phyloP scores from a whole-genome alignment of 2,329 filamentous ascomycete genomes.

The Curvularia hawaiiensis region DNA sequence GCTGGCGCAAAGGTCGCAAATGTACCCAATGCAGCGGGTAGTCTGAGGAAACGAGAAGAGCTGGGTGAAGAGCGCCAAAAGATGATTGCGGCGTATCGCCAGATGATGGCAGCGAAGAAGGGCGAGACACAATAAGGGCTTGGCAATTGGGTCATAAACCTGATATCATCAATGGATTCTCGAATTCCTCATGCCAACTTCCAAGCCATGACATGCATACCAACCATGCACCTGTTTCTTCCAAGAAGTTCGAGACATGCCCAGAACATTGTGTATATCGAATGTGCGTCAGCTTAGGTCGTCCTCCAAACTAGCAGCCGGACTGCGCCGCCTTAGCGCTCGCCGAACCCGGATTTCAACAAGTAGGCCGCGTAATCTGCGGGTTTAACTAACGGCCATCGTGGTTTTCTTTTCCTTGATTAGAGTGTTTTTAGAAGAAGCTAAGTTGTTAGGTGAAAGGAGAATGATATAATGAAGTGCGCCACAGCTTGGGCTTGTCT shows the following conservation, averaged over 20 bases:
- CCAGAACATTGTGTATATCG: not conserved
- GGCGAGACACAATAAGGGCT: conserved; percentile 2
- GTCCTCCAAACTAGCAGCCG: not conserved
- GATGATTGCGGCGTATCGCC: conserved; percentile 76
- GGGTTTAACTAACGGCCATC: not conserved
- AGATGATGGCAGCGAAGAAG: conserved; percentile 61
- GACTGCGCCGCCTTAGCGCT: not conserved
- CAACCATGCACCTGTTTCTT: not conserved
- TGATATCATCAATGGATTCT: not conserved
- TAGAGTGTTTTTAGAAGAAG: not conserved
- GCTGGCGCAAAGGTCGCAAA: conserved; percentile 70
- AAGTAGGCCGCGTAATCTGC: not conserved
- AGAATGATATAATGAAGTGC: not conserved
- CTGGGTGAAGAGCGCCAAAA: conserved; percentile 69
- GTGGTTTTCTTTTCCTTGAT: not conserved
- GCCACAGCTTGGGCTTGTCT: not conserved
- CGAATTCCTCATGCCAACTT: not conserved
- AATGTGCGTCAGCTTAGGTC: not conserved
- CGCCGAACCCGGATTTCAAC: not conserved
- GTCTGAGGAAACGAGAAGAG: conserved; percentile 74
- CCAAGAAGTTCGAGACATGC: not conserved
- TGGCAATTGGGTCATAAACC: not conserved
- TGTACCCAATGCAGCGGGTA: conserved; percentile 71
- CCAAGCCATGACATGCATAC: not conserved
- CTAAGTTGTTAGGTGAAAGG: not conserved